Evolutionary conservation across 441 rosid species (phyloP), one percentile per base, ranked within the genome.

Genomic region (Erodium texanum): DNA sequence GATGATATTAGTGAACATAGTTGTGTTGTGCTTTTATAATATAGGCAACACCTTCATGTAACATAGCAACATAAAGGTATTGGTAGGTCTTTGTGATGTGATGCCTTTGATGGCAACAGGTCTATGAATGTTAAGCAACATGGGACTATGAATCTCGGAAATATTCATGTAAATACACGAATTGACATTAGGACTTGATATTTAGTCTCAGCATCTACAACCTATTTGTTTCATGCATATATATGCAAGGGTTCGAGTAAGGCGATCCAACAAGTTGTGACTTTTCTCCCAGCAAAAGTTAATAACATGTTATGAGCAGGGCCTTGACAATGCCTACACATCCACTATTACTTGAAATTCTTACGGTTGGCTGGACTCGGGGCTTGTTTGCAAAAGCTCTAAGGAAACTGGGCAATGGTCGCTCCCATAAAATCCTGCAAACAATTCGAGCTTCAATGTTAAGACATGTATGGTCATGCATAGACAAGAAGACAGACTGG

Each of bases 401-500:
- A 93, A 86, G 38, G 90, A 80, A 75, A 89, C 96, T 1, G 96
- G 97, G 76, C 92, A 91, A 66, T 89, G 99, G 80, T 93, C 99
- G 62, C 99, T 91, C 69, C 99, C 97, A 66, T 75, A 85, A 66
- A 89, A 91, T 66, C 92, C 99, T 89, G 89, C 64, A 65, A 73
- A 68, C 22, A 56, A 16, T 58, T 4, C 67, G 54, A 36, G 16
- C 66, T 66, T 29, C 38, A 63, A 29, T 10, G 20, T n/a, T 14
- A 24, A 38, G 36, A 36, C 43, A 38, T 43, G 0, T 27, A 36
- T 2, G 3, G 18, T 22, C n/a, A n/a, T 34, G 19, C 36, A 5
- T 36, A 65, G 12, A 7, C 29, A 16, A 52, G 7, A 38, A 9
- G 12, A 68, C n/a, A 64, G 24, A 11, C 2, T 16, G 2, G 34